These are phyloP conservation scores for Lactarius sp. DNA, from an alignment of 768 basidiomycete genomes.

Conservation along the genomic window DNA sequence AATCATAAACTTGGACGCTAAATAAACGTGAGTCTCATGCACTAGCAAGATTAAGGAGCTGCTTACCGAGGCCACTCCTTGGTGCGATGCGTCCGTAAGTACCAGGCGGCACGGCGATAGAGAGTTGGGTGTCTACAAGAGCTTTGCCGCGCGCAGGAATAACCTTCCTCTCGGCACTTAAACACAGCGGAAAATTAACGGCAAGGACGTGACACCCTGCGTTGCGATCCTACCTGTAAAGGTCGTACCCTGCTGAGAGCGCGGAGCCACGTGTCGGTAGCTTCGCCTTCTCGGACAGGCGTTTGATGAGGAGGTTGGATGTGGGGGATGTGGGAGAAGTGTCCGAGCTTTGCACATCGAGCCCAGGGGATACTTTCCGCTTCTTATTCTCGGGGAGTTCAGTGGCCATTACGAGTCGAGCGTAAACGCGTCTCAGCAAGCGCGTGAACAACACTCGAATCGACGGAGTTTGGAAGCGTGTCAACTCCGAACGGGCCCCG, in stretches of 20 bases:
- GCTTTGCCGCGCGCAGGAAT: conserved; percentile 92
- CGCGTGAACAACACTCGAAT: background rate
- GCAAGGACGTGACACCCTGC: background rate
- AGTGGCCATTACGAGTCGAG: conserved; percentile 7
- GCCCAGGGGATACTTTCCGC: conserved; percentile 50
- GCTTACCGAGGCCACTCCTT: conserved; percentile 82
- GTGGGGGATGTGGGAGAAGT: conserved; percentile 39
- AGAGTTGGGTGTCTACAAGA: conserved; percentile 84
- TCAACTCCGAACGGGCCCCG: conserved; percentile 13
- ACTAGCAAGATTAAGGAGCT: background rate
- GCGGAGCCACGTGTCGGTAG: conserved; percentile 84
- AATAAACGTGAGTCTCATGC: background rate
- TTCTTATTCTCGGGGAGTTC: conserved; percentile 41
- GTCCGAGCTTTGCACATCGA: conserved; percentile 29
- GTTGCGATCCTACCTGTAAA: conserved; percentile 69
- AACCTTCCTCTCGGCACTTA: conserved; percentile 76
- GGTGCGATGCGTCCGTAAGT: conserved; percentile 98
- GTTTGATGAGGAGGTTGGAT: conserved; percentile 71
- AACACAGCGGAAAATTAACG: background rate
- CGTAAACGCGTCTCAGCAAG: conserved; percentile 1
- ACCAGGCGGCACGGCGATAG: conserved; percentile 88
- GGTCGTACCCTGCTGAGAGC: conserved; percentile 90
- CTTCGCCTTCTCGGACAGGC: conserved; percentile 73
- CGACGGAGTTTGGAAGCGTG: conserved; percentile 18
- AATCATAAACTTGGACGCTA: conserved; percentile 96